A percentile compares a stretch with the other conserved stretches of the same genome.
Evolutionary conservation across 2,329 filamentous ascomycete genomes (phyloP).

Genomic region (Calonectria pseudoreteaudii): DNA sequence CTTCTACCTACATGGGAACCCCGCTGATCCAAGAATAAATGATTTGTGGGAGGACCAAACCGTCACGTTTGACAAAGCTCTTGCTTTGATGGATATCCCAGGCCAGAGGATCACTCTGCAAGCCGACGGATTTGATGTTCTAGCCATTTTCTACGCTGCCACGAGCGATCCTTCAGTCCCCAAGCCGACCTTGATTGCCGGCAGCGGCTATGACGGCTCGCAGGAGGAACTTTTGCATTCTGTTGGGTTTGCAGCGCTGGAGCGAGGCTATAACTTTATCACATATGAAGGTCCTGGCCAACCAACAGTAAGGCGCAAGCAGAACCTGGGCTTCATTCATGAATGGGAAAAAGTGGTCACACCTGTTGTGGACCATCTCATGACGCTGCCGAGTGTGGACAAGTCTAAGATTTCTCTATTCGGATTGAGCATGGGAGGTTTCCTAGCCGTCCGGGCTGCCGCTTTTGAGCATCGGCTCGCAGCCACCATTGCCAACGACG

Average conservation of each 20-base stretch:
- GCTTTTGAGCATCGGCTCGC: constrained; percentile 58
- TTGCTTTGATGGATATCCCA: background rate
- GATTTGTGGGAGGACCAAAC: background rate
- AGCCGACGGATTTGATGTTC: constrained; percentile 42
- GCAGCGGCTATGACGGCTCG: constrained; percentile 54
- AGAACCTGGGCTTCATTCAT: constrained; percentile 57
- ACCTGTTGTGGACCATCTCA: constrained; percentile 54
- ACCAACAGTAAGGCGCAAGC: constrained; percentile 52
- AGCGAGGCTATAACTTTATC: constrained; percentile 55
- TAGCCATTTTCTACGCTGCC: constrained; percentile 46
- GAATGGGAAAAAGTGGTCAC: constrained; percentile 57
- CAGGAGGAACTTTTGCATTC: constrained; percentile 56
- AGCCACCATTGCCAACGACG: constrained; percentile 54
- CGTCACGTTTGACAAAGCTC: background rate
- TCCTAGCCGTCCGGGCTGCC: constrained; percentile 54
- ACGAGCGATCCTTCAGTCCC: constrained; percentile 27
- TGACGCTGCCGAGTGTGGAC: constrained; percentile 45
- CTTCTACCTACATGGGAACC: constrained; percentile 5
- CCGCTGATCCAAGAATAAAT: background rate
- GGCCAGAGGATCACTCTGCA: background rate
- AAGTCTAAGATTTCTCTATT: constrained; percentile 48
- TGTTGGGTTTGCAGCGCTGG: constrained; percentile 48
- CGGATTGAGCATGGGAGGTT: constrained; percentile 57
- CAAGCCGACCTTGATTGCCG: constrained; percentile 53
- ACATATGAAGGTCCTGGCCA: constrained; percentile 62